These are phyloP conservation scores for Phytomonas francai DNA, from an alignment of 208 protist genomes.

Conservation along the genomic window DNA sequence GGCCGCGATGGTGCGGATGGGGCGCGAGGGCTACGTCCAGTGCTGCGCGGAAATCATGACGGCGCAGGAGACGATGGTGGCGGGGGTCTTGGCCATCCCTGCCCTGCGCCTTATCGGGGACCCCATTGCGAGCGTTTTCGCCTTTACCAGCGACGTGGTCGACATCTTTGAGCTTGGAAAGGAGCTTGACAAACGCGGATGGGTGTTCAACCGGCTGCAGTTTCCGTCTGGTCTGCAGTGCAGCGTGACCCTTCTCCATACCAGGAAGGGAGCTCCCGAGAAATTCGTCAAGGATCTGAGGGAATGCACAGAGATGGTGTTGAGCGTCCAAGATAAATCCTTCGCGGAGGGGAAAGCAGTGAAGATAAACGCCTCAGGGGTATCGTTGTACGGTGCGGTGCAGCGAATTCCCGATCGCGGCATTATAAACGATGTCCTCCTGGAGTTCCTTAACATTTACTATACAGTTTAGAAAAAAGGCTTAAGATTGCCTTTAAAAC, in stretches of 20 bases:
- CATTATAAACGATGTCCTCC: conserved; percentile 83
- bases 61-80: conserved; percentile 70
- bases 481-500: neutral
- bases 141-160: conserved; percentile 71
- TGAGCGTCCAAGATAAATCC: conserved; percentile 24
- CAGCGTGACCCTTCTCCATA: conserved; percentile 86
- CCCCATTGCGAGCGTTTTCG: conserved; percentile 79
- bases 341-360: conserved; percentile 29
- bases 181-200: conserved; percentile 77
- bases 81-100: conserved; percentile 46
- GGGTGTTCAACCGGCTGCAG: conserved; percentile 93
- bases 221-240: conserved; percentile 91
- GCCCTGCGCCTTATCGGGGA: conserved; percentile 83
- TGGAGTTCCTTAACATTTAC: conserved; percentile 77
- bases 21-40: conserved; percentile 82
- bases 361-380: conserved; percentile 25
- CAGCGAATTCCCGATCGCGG: conserved; percentile 86
- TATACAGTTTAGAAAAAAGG: conserved; percentile 39
- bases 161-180: conserved; percentile 90
- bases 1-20: conserved; percentile 93
- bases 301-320: conserved; percentile 35
- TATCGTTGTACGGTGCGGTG: conserved; percentile 91
- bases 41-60: conserved; percentile 73
- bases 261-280: conserved; percentile 50
- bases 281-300: conserved; percentile 75